Evolutionary conservation across 495 filamentous ascomycete genomes (phyloP), one percentile per base, ranked within the genome.

Genomic region (Neurospora sublineolata): DNA sequence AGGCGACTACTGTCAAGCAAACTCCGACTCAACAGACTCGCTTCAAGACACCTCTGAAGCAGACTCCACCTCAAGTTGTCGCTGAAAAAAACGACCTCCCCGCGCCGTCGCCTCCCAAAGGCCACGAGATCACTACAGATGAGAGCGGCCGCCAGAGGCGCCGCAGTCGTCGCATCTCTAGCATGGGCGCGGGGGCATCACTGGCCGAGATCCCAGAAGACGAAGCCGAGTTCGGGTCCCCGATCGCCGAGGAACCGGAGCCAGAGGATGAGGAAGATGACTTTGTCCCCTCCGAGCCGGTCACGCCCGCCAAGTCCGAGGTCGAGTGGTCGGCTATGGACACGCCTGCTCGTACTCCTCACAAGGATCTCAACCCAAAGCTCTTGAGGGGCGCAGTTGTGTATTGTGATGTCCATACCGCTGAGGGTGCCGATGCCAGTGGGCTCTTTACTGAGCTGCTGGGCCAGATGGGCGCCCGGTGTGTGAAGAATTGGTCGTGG

Each of bases 391-490:
- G 94, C 3, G 92, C 90, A 14, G 87, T 94, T 3, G 91, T 95
- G n/a, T 93, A 88, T 79, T 93, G 97, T 11, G 94, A 99, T 81
- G 93, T 97, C n/a, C 90, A 94, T 76, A 95, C 93, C 3, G 91
- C 87, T 40, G 93, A 97, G 77, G 94, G 93, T 4, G 92, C 91
- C 30, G 92, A 96, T 79, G 93, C 93, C 18, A 94, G 91, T 72
- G 87, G 87, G 18, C 89, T 95, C 68, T 97, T 97, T 78, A 85
- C 91, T 18, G 91, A 95, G 72, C 86, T 97, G 9, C 84, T 97
- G 46, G 86, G 86, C 7, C 89, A 92, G 70, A 93, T 99, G 87
- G 95, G 95, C 11, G 95, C 94, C 20, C 87, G 89, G 37, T 94
- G 92, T 74, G 87, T 96, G 16, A 92, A 91, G 80, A 85, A 84